Conservation (phyloP, 441 rosid species). For the Gossypium schwendimanii region DNA sequence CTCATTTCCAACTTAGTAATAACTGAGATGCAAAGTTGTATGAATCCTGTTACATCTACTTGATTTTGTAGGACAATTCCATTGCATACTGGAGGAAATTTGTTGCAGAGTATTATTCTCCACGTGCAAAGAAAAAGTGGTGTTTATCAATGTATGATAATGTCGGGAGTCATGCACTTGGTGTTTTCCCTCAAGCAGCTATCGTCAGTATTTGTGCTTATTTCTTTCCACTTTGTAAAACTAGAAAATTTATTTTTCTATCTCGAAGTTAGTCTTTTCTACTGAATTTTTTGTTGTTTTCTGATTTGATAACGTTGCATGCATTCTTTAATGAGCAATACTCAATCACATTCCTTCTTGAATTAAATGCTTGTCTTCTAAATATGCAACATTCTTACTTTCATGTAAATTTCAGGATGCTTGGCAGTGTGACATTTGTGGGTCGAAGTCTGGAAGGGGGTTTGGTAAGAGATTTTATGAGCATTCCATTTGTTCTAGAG, state of each 20-base stretch:
- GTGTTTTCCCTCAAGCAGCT: conserved; percentile 91
- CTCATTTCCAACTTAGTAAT: background rate
- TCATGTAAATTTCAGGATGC: conserved; percentile 57
- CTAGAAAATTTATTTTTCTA: background rate
- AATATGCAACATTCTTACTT: background rate
- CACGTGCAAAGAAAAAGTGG: conserved; percentile 96
- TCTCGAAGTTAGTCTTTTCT: background rate
- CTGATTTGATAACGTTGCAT: background rate
- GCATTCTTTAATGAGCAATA: background rate
- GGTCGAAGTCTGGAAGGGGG: conserved; percentile 93
- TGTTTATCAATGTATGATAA: conserved; percentile 86
- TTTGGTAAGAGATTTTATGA: conserved; percentile 60
- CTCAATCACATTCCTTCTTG: background rate
- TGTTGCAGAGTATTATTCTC: conserved; percentile 87
- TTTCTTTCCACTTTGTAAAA: background rate
- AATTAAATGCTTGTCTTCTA: background rate
- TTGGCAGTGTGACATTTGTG: conserved; percentile 97
- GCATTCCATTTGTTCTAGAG: background rate
- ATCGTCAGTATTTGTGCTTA: conserved; percentile 51
- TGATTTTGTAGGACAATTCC: conserved; percentile 61
- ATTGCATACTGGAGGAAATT: conserved; percentile 95
- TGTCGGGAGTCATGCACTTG: conserved; percentile 86
- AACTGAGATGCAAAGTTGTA: background rate
- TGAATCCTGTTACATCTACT: conserved; percentile 8
- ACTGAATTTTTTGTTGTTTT: background rate